Evolutionary conservation across 2,329 filamentous ascomycete species (phyloP).

Genomic region (Nemania sp.): DNA sequence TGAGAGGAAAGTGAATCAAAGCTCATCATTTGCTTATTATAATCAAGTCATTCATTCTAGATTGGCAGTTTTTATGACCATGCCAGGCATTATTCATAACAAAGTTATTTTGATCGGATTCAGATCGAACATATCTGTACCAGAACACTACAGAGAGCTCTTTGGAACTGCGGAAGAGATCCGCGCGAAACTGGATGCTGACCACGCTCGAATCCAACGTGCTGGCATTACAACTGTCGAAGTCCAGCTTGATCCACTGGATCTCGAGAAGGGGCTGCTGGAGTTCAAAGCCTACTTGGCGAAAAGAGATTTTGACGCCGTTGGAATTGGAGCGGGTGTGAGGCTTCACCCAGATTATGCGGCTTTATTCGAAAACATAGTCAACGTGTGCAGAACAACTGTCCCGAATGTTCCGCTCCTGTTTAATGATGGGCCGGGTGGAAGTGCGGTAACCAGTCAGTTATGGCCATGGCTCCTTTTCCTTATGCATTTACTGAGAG

Average conservation of each 20-base stretch:
- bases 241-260: constrained; percentile 3
- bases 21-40: background rate
- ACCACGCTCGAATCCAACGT: constrained; percentile 17
- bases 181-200: constrained; percentile 10
- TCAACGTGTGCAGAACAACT: constrained; percentile 20
- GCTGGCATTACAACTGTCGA: constrained; percentile 17
- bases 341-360: constrained; percentile 22
- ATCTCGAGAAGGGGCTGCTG: constrained; percentile 15
- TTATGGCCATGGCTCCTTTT: constrained; percentile 1
- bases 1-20: background rate
- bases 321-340: constrained; percentile 27
- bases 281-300: constrained; percentile 11
- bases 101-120: constrained; percentile 20
- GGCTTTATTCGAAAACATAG: constrained; percentile 28
- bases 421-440: constrained; percentile 25
- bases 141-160: constrained; percentile 9
- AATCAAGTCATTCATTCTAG: background rate
- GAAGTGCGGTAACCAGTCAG: constrained; percentile 14
- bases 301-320: constrained; percentile 23
- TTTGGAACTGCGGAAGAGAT: constrained; percentile 22
- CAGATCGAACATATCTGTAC: constrained; percentile 1
- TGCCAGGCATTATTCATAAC: constrained; percentile 9
- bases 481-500: background rate
- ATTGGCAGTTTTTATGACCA: background rate
- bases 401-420: constrained; percentile 19